Evolutionary conservation across 306 rosid species (phyloP).

Genomic region (Vigna unguiculata): DNA sequence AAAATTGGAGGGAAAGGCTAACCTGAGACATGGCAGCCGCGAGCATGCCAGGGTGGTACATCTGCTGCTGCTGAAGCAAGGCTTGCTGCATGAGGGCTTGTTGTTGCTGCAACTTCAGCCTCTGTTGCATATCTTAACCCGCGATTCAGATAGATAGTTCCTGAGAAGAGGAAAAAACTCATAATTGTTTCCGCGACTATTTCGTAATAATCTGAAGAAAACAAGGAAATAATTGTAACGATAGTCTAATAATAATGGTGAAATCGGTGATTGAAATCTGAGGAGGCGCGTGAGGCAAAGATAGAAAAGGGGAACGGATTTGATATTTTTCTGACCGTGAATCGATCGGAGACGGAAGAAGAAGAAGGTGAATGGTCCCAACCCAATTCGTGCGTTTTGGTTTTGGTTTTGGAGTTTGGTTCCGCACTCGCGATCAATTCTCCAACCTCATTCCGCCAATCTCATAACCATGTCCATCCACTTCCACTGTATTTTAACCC

Average conservation of each 20-base stretch:
- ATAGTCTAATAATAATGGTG: conserved; percentile 5
- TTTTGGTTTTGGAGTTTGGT: neutral
- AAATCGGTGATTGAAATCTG: conserved; percentile 34
- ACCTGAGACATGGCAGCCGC: conserved; percentile 85
- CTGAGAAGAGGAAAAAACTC: conserved; percentile 1
- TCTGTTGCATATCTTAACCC: conserved; percentile 65
- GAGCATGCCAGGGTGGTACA: conserved; percentile 80
- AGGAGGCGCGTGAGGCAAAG: neutral
- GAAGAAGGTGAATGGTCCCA: conserved; percentile 19
- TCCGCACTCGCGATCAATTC: conserved; percentile 46
- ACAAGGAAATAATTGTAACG: neutral
- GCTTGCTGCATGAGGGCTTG: conserved; percentile 82
- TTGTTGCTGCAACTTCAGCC: conserved; percentile 69
- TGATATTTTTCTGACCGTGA: conserved; percentile 28
- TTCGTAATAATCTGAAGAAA: neutral
- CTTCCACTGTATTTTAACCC: conserved; percentile 58
- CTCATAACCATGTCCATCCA: conserved; percentile 56
- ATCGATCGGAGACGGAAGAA: neutral
- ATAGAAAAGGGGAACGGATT: conserved; percentile 13
- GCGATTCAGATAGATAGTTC: conserved; percentile 39
- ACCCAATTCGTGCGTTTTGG: neutral
- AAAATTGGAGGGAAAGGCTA: neutral
- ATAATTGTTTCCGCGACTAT: neutral
- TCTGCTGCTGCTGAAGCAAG: conserved; percentile 74
- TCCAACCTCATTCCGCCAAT: conserved; percentile 57